Evolutionary conservation across 2,329 filamentous ascomycete species (phyloP), one percentile per base, ranked within the genome.

Genomic region (Apiospora marii): DNA sequence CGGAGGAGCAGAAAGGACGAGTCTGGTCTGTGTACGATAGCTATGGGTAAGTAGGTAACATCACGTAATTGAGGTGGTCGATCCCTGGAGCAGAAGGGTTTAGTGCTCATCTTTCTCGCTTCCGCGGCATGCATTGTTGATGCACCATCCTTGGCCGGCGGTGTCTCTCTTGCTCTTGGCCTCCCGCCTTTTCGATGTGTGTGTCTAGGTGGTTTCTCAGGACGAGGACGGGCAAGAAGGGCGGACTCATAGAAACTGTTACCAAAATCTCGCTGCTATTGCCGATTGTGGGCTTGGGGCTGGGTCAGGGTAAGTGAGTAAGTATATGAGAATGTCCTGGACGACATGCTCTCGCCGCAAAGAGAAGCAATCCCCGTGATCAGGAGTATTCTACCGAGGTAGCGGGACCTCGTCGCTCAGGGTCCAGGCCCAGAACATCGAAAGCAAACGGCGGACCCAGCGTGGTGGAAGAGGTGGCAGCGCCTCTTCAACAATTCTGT

Each of bases 121-220:
- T 61, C 53, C 34, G 53, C 30, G 53, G 53, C 53, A 61, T 61
- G 53, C 53, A 61, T 12, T 22, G 53, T 37, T 22, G 53, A 37
- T 61, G 53, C 53, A 61, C 27, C 53, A 61, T 30, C 53, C 53
- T 27, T 61, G 53, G 34, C 53, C 34, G 34, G 53, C 53, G 53
- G 53, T 16, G 53, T 37, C 30, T 37, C 53, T 19, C 27, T 22
- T 12, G 7, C 30, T 34, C 16, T 22, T 34, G 5, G 16, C 22
- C 53, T 37, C 16, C 53, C 53, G 53, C 53, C 53, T 22, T 61
- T 61, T 61, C 53, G 30, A 34, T 12, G 53, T 37, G 53, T 34
- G 4, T 22, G 16, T 37, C 53, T 34, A 16, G 19, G 14, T 37
- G 53, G 1, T 22, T 34, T 37, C 53, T 37, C 16, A 34, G 16